Conservation (phyloP, 2,329 filamentous ascomycete genomes). For the Arthrobotrys pseudoclavata region DNA sequence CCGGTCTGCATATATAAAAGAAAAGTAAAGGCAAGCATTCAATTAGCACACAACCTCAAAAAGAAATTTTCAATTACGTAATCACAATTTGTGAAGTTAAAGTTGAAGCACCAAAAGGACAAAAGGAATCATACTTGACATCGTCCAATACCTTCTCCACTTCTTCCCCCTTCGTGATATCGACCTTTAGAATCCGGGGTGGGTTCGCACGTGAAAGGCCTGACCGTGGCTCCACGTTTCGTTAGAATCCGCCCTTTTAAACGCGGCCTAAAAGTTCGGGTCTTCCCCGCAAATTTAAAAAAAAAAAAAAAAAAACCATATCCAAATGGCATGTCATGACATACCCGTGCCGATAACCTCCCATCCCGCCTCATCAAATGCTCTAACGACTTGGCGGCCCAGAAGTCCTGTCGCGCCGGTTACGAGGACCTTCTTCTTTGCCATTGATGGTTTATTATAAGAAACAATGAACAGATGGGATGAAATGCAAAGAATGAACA, state of each 20-base stretch:
- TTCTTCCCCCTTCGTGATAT: constrained; percentile 69
- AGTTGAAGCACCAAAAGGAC: no score
- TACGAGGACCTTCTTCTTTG: constrained; percentile 73
- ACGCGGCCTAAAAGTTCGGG: constrained; percentile 60
- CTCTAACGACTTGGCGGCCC: constrained; percentile 79
- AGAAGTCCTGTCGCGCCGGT: constrained; percentile 89
- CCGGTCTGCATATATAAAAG: constrained; percentile 70
- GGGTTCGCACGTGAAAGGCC: constrained; percentile 80
- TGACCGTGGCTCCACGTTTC: constrained; percentile 27
- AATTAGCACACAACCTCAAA: background rate
- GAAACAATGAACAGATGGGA: background rate
- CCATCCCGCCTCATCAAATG: constrained; percentile 78
- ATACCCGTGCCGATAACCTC: constrained; percentile 76
- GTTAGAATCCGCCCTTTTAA: background rate
- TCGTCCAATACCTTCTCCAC: constrained; percentile 71
- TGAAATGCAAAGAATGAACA: background rate
- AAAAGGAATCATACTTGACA: constrained; percentile 73
- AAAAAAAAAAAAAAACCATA: background rate
- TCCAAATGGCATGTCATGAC: background rate
- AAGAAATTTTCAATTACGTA: background rate
- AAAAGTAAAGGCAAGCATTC: background rate
- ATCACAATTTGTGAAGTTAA: constrained; percentile 14
- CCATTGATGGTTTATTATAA: constrained; percentile 32
- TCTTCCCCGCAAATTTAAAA: background rate
- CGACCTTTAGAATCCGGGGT: constrained; percentile 75